Percentiles rank a stretch among this genome's conserved stretches.
Conservation (phyloP, 345 rosid species). For the Syzygium grande region DNA sequence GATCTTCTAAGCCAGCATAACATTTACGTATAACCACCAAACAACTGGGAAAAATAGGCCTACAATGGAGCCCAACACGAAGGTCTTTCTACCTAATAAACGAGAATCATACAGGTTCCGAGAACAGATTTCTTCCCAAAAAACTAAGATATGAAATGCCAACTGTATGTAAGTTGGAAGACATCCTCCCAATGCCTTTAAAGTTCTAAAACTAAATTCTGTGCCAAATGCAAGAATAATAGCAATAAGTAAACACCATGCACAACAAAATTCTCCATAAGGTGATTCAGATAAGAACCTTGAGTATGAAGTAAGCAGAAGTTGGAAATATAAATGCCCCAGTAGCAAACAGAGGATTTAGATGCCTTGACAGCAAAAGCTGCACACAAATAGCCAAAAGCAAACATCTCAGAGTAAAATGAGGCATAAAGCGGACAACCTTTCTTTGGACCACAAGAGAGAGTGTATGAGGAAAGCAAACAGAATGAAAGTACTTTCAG, state of each 20-base stretch:
- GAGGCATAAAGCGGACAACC: neutral
- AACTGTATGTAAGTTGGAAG: neutral
- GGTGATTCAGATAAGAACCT: constrained; percentile 35
- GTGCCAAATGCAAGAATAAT: neutral
- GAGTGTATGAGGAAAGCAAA: neutral
- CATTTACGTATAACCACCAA: neutral
- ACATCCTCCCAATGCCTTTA: neutral
- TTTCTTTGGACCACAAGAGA: neutral
- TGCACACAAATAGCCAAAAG: constrained; percentile 22
- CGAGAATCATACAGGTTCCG: neutral
- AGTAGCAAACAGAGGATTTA: constrained; percentile 53
- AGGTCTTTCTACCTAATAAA: neutral
- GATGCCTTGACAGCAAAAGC: constrained; percentile 66
- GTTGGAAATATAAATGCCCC: constrained; percentile 85
- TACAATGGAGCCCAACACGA: neutral
- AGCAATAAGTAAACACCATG: neutral
- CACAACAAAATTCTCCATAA: neutral
- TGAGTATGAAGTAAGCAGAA: constrained; percentile 75
- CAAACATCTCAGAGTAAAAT: constrained; percentile 6
- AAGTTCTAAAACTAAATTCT: neutral
- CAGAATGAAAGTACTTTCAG: neutral
- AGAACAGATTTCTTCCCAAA: neutral
- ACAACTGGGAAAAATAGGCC: neutral
- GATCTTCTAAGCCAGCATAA: neutral
- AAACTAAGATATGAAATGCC: neutral